Base-by-base conservation (phyloP, 805 yeast genomes). In the Sugiyamaella smithiae region DNA sequence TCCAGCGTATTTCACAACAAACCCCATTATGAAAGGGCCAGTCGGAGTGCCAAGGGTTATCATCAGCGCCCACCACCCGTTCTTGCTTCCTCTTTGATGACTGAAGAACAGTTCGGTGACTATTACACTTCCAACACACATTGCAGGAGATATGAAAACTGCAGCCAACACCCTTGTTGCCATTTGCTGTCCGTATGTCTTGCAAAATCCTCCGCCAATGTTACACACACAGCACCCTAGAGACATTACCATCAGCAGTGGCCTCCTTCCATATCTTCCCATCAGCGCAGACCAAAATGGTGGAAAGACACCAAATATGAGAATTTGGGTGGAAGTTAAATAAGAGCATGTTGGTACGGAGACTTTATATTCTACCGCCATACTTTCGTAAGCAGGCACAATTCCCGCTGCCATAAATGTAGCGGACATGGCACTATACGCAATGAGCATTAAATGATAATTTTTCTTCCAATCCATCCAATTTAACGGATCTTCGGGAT, bases 1-100 rank as follows among this genome's bases (percentile, higher is more conserved):
- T 9, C 52, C 54, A 24, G 50, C 52, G 19, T 43, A 44, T 9
- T 50, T 32, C 5, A 35, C 48, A n/a, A 52, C 52, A 33, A 53
- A 51, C 6, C 56, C 56, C 40, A 48, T 41, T 6, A 53, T 44
- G 26, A 53, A 48, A 9, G 56, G 55, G 14, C 54, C 54, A 17
- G 38, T 23, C 22, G 54, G 44, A 11, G 54, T 42, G 8, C 54
- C 54, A 16, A 50, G 9, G 3, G 54, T 50, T 23, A 50, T 24
- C 47, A 43, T 33, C n/a, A 48, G 41, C 24, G 56, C 38, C 56
- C 56, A 53, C 36, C 40, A 31, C 8, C 56, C 56, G 36, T 28
- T 43, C 28, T 52, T 46, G 22, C 53, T 29, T 19, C 49, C 56
- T 14, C 56, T 42, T 38, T 53, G 45, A 26, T 45, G 43, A 19